Evolutionary conservation across 306 rosid species (phyloP), one percentile per base, ranked within the genome.

Genomic region (Cucumis hystrix): DNA sequence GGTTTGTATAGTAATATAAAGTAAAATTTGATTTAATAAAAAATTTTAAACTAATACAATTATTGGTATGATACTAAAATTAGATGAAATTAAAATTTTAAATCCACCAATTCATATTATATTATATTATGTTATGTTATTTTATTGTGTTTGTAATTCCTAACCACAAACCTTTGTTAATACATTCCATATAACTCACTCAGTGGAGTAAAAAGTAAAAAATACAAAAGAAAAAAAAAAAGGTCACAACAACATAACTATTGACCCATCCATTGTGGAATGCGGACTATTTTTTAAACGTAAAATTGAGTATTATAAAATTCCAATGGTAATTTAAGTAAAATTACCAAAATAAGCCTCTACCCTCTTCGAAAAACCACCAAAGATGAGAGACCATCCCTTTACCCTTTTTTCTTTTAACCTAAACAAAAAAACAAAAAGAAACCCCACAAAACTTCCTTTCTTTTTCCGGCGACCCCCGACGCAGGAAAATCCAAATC

Each of bases 321-420:
- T 35, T 17, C 7, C 13, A 66, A n/a, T 30, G 74, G 74, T 67
- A 70, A 70, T 70, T 45, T 10, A 10, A 70, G 39, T 13, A 6
- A 70, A 70, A 70, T 68, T 68, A 68, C 75, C 75, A 47, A 70
- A 70, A 8, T 8, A 25, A 7, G 75, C 75, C 75, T 70, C 75
- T 70, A 45, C 75, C 23, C 58, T 47, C 58, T 25, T 25, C 18
- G 40, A 35, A 4, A 12, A n/a, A 41, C 25, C 54, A 21, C 59
- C 54, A 45, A 41, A 70, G 75, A 70, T 49, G 75, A 70, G 75
- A 70, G 75, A 70, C 75, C 39, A 43, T 69, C 18, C 6, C 12
- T 18, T 40, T 37, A n/a, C 12, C 14, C 6, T 10, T 30, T 15
- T 20, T n/a, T n/a, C n/a, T n/a, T n/a, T 10, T 39, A 13, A 59